phyloP scores from a whole-genome alignment of 805 yeast genomes.

The Candida sakaeoensis region DNA sequence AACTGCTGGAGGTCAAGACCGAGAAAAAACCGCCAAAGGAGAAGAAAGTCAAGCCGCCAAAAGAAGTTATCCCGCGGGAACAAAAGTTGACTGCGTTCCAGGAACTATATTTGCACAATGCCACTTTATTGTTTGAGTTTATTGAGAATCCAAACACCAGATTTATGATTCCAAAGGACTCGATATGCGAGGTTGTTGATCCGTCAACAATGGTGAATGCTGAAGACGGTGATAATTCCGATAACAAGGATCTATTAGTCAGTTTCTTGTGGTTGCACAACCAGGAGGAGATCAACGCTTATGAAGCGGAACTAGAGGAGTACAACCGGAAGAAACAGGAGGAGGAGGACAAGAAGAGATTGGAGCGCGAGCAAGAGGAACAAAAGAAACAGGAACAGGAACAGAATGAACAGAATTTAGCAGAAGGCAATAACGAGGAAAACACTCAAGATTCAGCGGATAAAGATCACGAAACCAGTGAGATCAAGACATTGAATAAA shows the following conservation, averaged over 20 bases:
- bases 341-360: constrained; percentile 25
- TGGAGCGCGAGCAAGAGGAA: constrained; percentile 12
- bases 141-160: constrained; percentile 74
- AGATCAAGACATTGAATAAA: neutral
- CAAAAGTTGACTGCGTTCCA: constrained; percentile 72
- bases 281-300: constrained; percentile 43
- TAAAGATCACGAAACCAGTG: neutral
- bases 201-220: constrained; percentile 20
- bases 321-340: constrained; percentile 26
- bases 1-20: neutral
- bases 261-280: constrained; percentile 53
- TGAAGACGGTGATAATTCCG: constrained; percentile 18
- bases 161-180: constrained; percentile 69
- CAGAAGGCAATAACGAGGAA: constrained; percentile 5
- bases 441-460: neutral
- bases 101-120: constrained; percentile 62
- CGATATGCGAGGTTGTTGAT: constrained; percentile 60
- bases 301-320: constrained; percentile 32
- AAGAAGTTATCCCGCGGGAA: constrained; percentile 37
- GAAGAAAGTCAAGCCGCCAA: constrained; percentile 13
- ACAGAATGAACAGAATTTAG: constrained; percentile 10
- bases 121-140: constrained; percentile 81
- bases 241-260: constrained; percentile 37
- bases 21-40: constrained; percentile 15
- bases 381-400: constrained; percentile 11